Percentiles rank a stretch among this genome's conserved stretches.
phyloP scores from a whole-genome alignment of 73 alveolate species.

The Tetrahymena thermophila region DNA sequence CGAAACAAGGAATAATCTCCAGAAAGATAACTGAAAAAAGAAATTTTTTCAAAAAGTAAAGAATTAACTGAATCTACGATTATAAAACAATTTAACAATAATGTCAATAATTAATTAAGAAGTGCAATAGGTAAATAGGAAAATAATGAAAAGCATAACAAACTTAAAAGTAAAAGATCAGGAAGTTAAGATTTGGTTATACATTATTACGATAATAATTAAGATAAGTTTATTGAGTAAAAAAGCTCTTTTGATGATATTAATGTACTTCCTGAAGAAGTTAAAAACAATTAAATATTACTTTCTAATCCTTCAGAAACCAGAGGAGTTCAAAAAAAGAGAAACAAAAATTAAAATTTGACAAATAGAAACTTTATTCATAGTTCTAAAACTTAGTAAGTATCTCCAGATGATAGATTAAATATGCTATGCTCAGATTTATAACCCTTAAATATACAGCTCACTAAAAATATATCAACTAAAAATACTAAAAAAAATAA shows the following conservation, averaged over 20 bases:
- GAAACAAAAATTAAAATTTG: background rate
- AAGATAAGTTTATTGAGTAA: background rate
- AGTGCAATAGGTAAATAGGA: background rate
- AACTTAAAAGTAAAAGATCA: background rate
- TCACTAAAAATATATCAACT: background rate
- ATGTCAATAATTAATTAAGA: background rate
- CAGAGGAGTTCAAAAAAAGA: background rate
- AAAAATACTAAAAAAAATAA: background rate
- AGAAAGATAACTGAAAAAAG: background rate
- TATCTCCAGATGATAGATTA: background rate
- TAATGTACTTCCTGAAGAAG: background rate
- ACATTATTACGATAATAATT: background rate
- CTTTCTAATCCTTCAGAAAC: background rate
- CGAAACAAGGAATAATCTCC: background rate
- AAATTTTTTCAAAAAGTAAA: background rate
- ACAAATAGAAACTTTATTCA: background rate
- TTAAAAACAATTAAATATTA: background rate
- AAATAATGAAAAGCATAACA: background rate
- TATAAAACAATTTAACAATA: background rate
- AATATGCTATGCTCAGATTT: background rate
- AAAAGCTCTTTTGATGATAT: background rate
- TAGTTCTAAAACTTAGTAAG: background rate
- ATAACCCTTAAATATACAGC: background rate
- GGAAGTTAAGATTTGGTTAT: background rate
- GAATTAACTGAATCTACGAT: background rate